Evolutionary conservation across 2,329 filamentous ascomycete species (phyloP), one percentile per base, ranked within the genome.

Genomic region (Berkeleyomyces basicola): DNA sequence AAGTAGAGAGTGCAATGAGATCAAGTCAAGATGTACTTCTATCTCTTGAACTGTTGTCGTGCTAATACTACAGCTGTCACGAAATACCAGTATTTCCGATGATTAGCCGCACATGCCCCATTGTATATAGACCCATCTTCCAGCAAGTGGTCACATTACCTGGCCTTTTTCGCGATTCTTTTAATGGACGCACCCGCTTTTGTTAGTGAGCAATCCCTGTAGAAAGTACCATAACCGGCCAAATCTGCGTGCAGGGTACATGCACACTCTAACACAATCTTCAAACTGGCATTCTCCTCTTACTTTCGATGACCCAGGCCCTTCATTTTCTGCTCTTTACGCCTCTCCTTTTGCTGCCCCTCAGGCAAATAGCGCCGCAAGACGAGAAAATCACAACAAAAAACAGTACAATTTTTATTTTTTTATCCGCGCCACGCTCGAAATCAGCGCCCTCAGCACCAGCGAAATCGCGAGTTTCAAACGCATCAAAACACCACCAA

Each of bases 401-500:
- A 61, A 43, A 42, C 47, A 61, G 39, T 37, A 44, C 61, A 65
- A 64, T 60, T 53, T 47, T 49, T 58, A 61, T 53, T 47, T 49
- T 62, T 64, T 62, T 60, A 55, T 63, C 61, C 51, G 43, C 63
- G 43, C 39, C 63, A 58, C 58, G 61, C 39, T 55, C 55, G 58
- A 59, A 51, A 63, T 58, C 58, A 64, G 59, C 59, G 59, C 14
- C 39, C 37, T 61, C 36, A 58, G 49, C 57, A 60, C 23, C 51
- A 43, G 53, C 44, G 4, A 40, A 44, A 63, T 49, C 37, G 47
- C 39, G 49, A 47, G 59, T 59, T 42, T 43, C 43, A 40, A 2
- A 53, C 61, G 43, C 64, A 65, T 65, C 64, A 51, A 62, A 66
- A 59, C 53, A 57, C 47, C 42, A 43, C 57, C 58, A 37, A 42